Base-by-base conservation (phyloP, 2,329 filamentous ascomycete species). In the Bisporella sp. region DNA sequence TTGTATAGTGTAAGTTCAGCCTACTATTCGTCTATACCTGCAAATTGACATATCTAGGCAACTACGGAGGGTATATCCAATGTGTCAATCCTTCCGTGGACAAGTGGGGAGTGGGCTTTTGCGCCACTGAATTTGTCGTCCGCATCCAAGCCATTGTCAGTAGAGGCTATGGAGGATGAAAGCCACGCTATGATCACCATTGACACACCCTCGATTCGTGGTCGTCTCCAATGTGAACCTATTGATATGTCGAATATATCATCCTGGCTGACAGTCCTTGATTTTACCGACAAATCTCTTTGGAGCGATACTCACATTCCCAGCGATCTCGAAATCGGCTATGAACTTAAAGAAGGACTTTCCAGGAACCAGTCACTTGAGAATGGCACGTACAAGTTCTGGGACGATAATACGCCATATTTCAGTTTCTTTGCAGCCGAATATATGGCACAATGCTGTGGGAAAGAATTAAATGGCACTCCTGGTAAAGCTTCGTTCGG, bases 241-340 rank as follows among this genome's bases (percentile, higher is more conserved):
- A 28, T 57, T 5, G 52, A 55, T n/a, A 53, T 55, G 48, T 51
- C 52, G 1, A 57, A 54, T 31, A 51, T 46, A 3, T 49, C 50
- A 8, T 31, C 50, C 29, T 57, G 54, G 54, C 42, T 57, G 4
- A 44, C 39, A 5, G 52, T 50, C 4, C 35, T 54, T 5, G 50
- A 57, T n/a, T 51, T 57, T 42, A 55, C 39, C 2, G 48, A 55
- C 41, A 50, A 35, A 21, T 35, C 49, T 2, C 37, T 37, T 21
- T 55, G 50, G 48, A 55, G 53, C 31, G 33, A 37, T 11, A 28
- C 41, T 2, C 48, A 51, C 6, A 51, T 55, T n/a, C 50, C 54
- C 7, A 31, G 40, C 1, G 37, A 55, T 39, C 45, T 55, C 9
- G 51, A 45, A 28, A 51, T 42, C 11, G 53, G 52, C 5, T 57